A percentile compares a stretch with the other conserved stretches of the same genome.
These are phyloP conservation scores for Coprinellus micaceus DNA, from an alignment of 768 basidiomycete genomes.

Conservation along the genomic window DNA sequence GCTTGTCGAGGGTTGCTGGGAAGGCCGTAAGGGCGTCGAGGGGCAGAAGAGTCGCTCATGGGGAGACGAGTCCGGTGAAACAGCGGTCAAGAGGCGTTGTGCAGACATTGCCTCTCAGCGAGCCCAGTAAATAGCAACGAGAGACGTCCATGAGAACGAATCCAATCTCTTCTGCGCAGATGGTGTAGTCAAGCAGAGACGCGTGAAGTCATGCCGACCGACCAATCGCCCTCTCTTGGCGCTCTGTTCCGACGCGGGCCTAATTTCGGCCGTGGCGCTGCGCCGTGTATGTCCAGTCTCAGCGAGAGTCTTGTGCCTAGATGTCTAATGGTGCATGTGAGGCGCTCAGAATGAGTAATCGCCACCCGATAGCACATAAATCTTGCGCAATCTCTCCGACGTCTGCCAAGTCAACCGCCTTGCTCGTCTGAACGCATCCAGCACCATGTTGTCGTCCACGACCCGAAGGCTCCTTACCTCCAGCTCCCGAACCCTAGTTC, in stretches of 20 bases:
- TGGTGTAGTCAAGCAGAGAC: background rate
- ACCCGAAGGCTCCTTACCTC: background rate
- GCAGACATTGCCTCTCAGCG: background rate
- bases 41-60: constrained; percentile 10
- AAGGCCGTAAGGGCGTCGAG: constrained; percentile 18
- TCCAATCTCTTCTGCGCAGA: background rate
- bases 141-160: background rate
- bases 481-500: background rate
- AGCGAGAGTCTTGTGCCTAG: too few relatives aligned
- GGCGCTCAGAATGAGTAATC: background rate
- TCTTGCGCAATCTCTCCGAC: background rate
- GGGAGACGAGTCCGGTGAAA: background rate
- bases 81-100: background rate
- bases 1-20: constrained; percentile 21
- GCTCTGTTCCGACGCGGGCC: background rate
- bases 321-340: too few relatives aligned
- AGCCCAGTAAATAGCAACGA: background rate
- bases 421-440: background rate
- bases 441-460: background rate
- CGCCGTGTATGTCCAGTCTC: too few relatives aligned
- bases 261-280: background rate
- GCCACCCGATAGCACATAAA: background rate
- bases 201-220: background rate
- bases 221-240: background rate
- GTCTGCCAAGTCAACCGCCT: background rate